Conservation (phyloP, 108 stramenopile species). For the Pseudonitzschia delicatissima region DNA sequence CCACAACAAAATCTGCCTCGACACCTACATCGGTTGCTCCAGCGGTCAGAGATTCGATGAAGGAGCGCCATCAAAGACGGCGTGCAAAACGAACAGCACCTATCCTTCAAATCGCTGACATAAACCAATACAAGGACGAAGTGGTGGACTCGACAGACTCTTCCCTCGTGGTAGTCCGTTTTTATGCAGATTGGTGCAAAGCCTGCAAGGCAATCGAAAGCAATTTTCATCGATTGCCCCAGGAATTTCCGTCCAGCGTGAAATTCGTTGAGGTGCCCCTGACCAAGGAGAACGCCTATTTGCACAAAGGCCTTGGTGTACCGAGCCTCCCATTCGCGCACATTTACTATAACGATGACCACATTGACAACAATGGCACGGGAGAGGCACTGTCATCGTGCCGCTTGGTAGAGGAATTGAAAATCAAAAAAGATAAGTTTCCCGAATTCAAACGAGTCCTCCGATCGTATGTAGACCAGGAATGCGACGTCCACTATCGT, state of each 20-base stretch:
- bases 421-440: slow-evolving; percentile 56
- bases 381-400: background rate
- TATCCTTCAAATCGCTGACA: slow-evolving; percentile 29
- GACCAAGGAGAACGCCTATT: slow-evolving; percentile 57
- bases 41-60: too few relatives aligned
- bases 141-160: slow-evolving; percentile 47
- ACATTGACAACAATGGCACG: slow-evolving; percentile 29
- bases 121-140: slow-evolving; percentile 52
- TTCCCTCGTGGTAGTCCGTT: slow-evolving; percentile 53
- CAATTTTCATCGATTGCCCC: slow-evolving; percentile 41
- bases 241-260: slow-evolving; percentile 45
- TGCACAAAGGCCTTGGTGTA: slow-evolving; percentile 69
- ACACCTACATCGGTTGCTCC: too few relatives aligned
- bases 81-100: background rate
- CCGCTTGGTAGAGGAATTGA: slow-evolving; percentile 44
- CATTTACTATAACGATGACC: slow-evolving; percentile 67
- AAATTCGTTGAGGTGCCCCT: slow-evolving; percentile 74
- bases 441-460: slow-evolving; percentile 43
- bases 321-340: slow-evolving; percentile 66
- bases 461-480: slow-evolving; percentile 45
- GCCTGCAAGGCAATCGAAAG: slow-evolving; percentile 62
- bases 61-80: background rate
- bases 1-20: too few relatives aligned
- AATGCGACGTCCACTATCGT: slow-evolving; percentile 37
- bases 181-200: slow-evolving; percentile 67